Conservation (phyloP, 192 early-diverging fungal genomes). For the Backusella tuberculispora region DNA sequence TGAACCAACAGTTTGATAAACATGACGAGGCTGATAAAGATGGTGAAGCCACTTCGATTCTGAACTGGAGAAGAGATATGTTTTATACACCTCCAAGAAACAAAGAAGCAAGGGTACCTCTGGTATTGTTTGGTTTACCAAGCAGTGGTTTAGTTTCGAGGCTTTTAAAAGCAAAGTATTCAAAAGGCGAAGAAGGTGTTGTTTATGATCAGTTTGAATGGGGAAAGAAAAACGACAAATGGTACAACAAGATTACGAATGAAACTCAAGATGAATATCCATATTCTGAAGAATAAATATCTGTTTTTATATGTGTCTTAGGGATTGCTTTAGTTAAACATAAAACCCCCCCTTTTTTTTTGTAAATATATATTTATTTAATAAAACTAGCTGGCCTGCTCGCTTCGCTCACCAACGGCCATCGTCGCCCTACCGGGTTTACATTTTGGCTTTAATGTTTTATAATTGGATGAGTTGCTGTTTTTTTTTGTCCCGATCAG, state of each 20-base stretch:
- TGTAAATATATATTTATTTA: slow-evolving; percentile 2
- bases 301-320: background rate
- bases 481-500: slow-evolving; percentile 1
- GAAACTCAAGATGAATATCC: slow-evolving; percentile 6
- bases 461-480: background rate
- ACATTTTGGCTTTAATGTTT: slow-evolving; percentile 4
- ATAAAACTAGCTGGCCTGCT: slow-evolving; percentile 3
- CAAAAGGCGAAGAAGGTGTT: slow-evolving; percentile 1
- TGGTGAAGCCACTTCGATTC: slow-evolving; percentile 23
- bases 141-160: slow-evolving; percentile 24
- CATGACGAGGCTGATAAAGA: slow-evolving; percentile 27
- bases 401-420: slow-evolving; percentile 7
- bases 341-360: background rate
- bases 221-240: background rate
- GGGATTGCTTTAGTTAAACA: slow-evolving; percentile 2
- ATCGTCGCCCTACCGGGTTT: background rate
- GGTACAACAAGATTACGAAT: slow-evolving; percentile 1
- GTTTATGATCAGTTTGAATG: background rate
- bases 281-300: slow-evolving; percentile 6
- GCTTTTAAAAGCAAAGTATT: slow-evolving; percentile 24
- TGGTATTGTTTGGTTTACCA: slow-evolving; percentile 27
- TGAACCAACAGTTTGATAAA: slow-evolving; percentile 26
- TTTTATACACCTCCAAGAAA: slow-evolving; percentile 29
- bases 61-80: slow-evolving; percentile 25
- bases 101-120: slow-evolving; percentile 23